These are phyloP conservation scores for Isabelozyma gotoi DNA, from an alignment of 805 yeast genomes.

Conservation along the genomic window DNA sequence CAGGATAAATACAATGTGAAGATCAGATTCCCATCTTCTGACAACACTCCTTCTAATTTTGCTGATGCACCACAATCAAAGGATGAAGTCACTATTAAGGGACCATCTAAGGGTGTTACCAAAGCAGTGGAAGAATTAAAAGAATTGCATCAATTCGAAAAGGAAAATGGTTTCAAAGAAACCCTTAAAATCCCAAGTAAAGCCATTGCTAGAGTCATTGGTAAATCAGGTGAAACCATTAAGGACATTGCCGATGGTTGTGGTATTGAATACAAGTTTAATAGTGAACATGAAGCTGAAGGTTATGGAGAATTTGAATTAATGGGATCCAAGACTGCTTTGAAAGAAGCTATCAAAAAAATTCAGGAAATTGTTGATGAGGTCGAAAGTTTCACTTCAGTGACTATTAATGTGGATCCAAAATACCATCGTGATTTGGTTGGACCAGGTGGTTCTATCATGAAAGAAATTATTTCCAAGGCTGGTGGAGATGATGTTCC, in stretches of 20 bases:
- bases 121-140: conserved; percentile 81
- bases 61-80: conserved; percentile 44
- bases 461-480: conserved; percentile 67
- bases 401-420: conserved; percentile 64
- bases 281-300: conserved; percentile 42
- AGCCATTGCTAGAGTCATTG: conserved; percentile 84
- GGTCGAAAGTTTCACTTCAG: conserved; percentile 59
- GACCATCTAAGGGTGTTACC: conserved; percentile 87
- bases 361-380: conserved; percentile 65
- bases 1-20: conserved; percentile 84
- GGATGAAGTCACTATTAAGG: conserved; percentile 71
- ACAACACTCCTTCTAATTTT: conserved; percentile 15
- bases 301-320: conserved; percentile 65
- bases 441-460: conserved; percentile 74
- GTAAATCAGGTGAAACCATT: conserved; percentile 82
- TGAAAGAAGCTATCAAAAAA: conserved; percentile 66
- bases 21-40: conserved; percentile 67
- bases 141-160: conserved; percentile 82
- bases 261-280: conserved; percentile 55
- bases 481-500: conserved; percentile 66
- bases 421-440: conserved; percentile 72
- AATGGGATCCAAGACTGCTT: conserved; percentile 74
- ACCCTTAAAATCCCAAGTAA: conserved; percentile 65
- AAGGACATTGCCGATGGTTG: conserved; percentile 73
- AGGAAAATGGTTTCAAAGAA: conserved; percentile 74